Conservation (phyloP, 805 yeast species). For the Metschnikowia borealis region DNA sequence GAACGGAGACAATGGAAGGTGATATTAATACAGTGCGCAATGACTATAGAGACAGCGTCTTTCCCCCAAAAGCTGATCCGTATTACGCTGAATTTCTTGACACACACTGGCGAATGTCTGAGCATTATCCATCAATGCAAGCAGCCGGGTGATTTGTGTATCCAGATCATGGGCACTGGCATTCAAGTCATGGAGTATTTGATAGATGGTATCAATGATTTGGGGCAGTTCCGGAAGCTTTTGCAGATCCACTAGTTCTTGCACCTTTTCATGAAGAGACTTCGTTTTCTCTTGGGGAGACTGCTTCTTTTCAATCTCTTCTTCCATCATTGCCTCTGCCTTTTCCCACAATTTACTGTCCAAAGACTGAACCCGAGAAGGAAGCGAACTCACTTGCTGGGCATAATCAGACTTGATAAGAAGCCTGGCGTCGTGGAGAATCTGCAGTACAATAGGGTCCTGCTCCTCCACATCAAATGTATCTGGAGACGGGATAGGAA, state of each 20-base stretch:
- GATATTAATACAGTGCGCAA: too few species aligned
- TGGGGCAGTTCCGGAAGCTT: conserved; percentile 16
- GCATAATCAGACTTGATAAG: conserved; percentile 43
- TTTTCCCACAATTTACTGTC: background rate
- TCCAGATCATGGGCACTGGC: conserved; percentile 2
- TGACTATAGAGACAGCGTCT: too few species aligned
- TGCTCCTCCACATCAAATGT: conserved; percentile 11
- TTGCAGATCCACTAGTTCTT: background rate
- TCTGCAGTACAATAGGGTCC: conserved; percentile 11
- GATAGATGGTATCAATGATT: conserved; percentile 16
- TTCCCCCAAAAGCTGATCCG: conserved; percentile 7
- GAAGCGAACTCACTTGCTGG: conserved; percentile 17
- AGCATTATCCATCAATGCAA: conserved; percentile 5
- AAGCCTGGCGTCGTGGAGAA: conserved; percentile 29
- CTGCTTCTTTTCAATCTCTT: background rate
- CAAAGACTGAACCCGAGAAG: background rate
- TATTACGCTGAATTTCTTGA: conserved; percentile 1
- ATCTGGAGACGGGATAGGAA: conserved; percentile 37
- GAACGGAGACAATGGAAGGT: too few species aligned
- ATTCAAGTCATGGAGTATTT: conserved; percentile 18
- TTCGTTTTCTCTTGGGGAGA: background rate
- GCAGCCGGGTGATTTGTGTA: conserved; percentile 2
- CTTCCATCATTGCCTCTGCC: background rate
- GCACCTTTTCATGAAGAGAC: background rate
- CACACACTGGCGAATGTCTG: background rate